Evolutionary conservation across 768 basidiomycete genomes (phyloP).

Genomic region (Amanita thiersii): DNA sequence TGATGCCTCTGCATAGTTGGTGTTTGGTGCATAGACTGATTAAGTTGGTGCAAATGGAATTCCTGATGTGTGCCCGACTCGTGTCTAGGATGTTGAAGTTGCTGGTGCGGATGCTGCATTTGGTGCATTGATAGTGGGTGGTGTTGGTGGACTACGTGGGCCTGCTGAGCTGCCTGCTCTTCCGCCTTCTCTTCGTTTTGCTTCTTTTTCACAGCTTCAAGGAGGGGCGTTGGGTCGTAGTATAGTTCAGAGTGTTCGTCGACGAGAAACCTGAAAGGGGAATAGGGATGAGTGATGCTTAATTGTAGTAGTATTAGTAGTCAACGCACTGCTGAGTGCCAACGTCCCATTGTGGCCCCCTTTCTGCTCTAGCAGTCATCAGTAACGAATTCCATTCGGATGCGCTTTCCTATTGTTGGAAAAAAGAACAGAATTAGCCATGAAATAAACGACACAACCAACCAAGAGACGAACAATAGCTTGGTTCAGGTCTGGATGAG

Average conservation of each 20-base stretch:
- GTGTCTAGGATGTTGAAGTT: slow-evolving; percentile 20
- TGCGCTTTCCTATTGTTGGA: slow-evolving; percentile 49
- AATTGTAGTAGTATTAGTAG: not conserved
- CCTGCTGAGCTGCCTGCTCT: slow-evolving; percentile 25
- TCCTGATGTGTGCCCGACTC: slow-evolving; percentile 24
- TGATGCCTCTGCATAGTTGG: slow-evolving; percentile 11
- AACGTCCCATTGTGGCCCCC: slow-evolving; percentile 85
- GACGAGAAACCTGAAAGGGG: slow-evolving; percentile 53
- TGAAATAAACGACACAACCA: not conserved
- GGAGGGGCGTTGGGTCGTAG: slow-evolving; percentile 59
- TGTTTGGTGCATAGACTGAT: slow-evolving; percentile 14
- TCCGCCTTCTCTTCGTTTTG: slow-evolving; percentile 34
- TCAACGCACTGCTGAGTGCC: slow-evolving; percentile 75
- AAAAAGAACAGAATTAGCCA: too few relatives aligned
- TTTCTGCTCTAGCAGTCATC: slow-evolving; percentile 67
- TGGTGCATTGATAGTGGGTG: slow-evolving; percentile 18
- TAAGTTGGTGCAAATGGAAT: slow-evolving; percentile 21
- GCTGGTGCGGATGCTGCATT: slow-evolving; percentile 18
- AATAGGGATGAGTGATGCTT: slow-evolving; percentile 1
- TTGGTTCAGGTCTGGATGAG: slow-evolving; percentile 54
- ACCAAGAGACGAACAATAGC: slow-evolving; percentile 49
- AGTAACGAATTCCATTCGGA: slow-evolving; percentile 84
- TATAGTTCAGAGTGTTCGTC: slow-evolving; percentile 67
- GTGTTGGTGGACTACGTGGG: slow-evolving; percentile 20
- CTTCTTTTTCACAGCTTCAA: slow-evolving; percentile 42